A percentile compares a stretch with the other conserved stretches of the same genome.
These are phyloP conservation scores for Coemansia sp. DNA, from an alignment of 192 early-diverging fungal genomes.

Conservation along the genomic window DNA sequence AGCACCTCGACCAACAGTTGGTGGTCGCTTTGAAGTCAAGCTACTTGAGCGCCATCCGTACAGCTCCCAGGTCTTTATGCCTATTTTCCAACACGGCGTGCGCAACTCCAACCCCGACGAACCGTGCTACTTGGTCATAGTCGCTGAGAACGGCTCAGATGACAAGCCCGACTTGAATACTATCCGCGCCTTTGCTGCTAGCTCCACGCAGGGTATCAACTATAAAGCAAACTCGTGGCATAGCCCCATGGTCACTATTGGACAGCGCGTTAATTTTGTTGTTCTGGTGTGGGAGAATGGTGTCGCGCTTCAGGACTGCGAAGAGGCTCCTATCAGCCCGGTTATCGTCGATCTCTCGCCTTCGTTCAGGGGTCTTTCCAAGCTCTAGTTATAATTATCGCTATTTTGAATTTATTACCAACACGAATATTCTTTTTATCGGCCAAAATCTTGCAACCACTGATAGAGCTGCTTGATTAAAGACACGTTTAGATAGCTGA, in stretches of 20 bases:
- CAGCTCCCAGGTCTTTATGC: conserved; percentile 87
- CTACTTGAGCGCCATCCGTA: conserved; percentile 85
- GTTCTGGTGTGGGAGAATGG: conserved; percentile 83
- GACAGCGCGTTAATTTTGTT: conserved; percentile 66
- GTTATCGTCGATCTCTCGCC: conserved; percentile 45
- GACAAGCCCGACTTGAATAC: conserved; percentile 76
- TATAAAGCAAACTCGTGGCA: conserved; percentile 88
- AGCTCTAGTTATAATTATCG: conserved; percentile 28
- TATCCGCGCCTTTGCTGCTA: conserved; percentile 74
- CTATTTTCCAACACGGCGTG: conserved; percentile 60
- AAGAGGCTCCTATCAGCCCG: conserved; percentile 60
- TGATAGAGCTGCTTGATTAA: not conserved
- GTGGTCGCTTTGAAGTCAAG: conserved; percentile 64
- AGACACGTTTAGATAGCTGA: not conserved
- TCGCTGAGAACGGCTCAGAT: conserved; percentile 73
- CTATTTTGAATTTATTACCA: not conserved
- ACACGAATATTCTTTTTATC: not conserved
- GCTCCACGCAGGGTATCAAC: conserved; percentile 77
- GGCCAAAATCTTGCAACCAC: not conserved
- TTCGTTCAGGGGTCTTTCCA: conserved; percentile 45
- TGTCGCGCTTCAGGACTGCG: conserved; percentile 72
- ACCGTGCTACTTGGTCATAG: conserved; percentile 75
- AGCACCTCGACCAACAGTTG: conserved; percentile 37
- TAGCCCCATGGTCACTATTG: conserved; percentile 84
- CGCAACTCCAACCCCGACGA: conserved; percentile 26